Conservation (phyloP, 495 filamentous ascomycete species). For the Glarea lozoyensis region DNA sequence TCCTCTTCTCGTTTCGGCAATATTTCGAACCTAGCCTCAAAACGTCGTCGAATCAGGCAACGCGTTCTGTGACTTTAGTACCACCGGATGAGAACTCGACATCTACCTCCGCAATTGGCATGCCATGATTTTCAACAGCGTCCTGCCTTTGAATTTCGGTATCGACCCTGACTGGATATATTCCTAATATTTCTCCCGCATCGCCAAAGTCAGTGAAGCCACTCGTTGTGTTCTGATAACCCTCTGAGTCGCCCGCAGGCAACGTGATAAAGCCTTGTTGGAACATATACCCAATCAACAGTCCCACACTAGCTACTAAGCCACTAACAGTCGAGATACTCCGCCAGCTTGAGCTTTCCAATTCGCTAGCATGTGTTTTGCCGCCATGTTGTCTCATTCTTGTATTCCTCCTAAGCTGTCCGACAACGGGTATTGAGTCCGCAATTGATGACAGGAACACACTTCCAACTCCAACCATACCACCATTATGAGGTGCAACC, state of each 20-base stretch:
- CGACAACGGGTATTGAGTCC: slow-evolving; percentile 19
- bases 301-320: slow-evolving; percentile 10
- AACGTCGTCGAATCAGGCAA: too few species aligned
- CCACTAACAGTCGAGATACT: slow-evolving; percentile 5
- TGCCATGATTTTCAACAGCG: slow-evolving; percentile 3
- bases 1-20: too few species aligned
- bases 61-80: too few species aligned
- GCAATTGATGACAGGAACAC: slow-evolving; percentile 14
- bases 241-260: background rate
- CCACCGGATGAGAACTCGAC: too few species aligned
- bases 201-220: slow-evolving; percentile 16
- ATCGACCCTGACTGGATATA: slow-evolving; percentile 18
- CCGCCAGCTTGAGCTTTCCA: slow-evolving; percentile 10
- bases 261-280: slow-evolving; percentile 14
- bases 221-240: background rate
- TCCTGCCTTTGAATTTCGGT: slow-evolving; percentile 6
- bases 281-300: slow-evolving; percentile 13
- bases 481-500: slow-evolving; percentile 13
- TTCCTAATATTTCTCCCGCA: slow-evolving; percentile 15
- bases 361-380: slow-evolving; percentile 8
- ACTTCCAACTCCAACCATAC: slow-evolving; percentile 8
- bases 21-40: too few species aligned
- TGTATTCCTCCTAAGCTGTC: slow-evolving; percentile 13
- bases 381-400: slow-evolving; percentile 16
- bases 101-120: slow-evolving; percentile 13